phyloP scores from a whole-genome alignment of 306 rosid species.

The Alnus glutinosa region DNA sequence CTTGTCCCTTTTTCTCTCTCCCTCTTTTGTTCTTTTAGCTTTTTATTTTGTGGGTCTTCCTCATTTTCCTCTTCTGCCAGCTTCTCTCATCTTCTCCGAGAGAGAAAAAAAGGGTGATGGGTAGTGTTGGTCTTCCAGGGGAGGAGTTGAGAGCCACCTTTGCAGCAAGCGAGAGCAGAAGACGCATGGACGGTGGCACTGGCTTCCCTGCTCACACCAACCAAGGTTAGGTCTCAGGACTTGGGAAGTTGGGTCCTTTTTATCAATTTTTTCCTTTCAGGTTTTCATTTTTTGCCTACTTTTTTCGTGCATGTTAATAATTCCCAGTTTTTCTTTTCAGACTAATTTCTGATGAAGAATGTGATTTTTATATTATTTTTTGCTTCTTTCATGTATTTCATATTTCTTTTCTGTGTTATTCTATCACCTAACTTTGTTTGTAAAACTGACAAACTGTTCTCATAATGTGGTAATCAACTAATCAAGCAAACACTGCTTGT shows the following conservation, averaged over 20 bases:
- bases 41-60: neutral
- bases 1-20: neutral
- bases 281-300: neutral
- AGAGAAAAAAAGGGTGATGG: constrained; percentile 24
- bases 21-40: neutral
- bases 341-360: neutral
- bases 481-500: no score
- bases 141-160: neutral
- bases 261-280: neutral
- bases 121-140: neutral
- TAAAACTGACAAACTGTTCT: no score
- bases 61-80: constrained; percentile 10
- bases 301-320: neutral
- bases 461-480: no score
- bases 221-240: constrained; percentile 10
- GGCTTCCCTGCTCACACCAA: neutral
- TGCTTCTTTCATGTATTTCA: neutral
- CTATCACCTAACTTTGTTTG: no score
- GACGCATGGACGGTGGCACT: neutral
- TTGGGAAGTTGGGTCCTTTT: neutral
- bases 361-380: neutral
- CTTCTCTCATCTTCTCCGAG: neutral
- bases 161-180: neutral
- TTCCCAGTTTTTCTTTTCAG: neutral
- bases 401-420: neutral